Percentiles rank a stretch among this genome's conserved stretches.
phyloP scores from a whole-genome alignment of 768 basidiomycete species.

The Rhodotorula diobovata region DNA sequence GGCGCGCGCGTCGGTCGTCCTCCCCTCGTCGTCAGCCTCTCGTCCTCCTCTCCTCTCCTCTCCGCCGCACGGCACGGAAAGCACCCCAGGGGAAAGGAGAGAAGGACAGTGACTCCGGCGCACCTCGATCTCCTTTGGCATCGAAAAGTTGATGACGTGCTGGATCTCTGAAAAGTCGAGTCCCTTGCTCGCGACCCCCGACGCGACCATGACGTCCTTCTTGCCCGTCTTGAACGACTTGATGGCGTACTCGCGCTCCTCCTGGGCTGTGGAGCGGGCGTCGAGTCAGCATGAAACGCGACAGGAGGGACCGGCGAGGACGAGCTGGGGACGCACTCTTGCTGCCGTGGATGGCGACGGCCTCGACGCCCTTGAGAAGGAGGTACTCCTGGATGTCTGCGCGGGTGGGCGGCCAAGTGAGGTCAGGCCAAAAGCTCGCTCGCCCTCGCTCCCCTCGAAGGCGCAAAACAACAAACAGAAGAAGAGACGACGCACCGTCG shows the following conservation, averaged over 20 bases:
- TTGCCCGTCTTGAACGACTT: constrained; percentile 94
- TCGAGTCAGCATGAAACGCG: not conserved
- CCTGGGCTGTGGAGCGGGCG: constrained; percentile 73
- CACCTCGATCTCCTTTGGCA: constrained; percentile 96
- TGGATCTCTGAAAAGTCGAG: constrained; percentile 98
- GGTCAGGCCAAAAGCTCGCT: too few species aligned
- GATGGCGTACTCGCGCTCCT: constrained; percentile 98
- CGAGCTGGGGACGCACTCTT: constrained; percentile 63
- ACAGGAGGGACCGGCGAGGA: not conserved
- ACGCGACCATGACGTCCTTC: constrained; percentile 99
- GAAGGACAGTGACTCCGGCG: not conserved
- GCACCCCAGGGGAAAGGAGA: too few species aligned
- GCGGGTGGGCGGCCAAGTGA: not conserved
- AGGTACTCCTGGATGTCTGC: constrained; percentile 97
- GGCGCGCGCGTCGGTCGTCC: too few species aligned
- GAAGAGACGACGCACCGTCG: constrained; percentile 61
- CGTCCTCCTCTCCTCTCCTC: not conserved
- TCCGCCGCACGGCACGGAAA: too few species aligned
- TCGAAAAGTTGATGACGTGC: constrained; percentile 97
- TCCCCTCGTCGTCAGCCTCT: not conserved
- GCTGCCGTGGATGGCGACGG: constrained; percentile 96
- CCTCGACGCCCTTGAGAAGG: constrained; percentile 92
- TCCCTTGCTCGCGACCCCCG: constrained; percentile 94
- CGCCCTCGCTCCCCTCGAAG: too few species aligned
- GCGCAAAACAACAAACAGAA: not conserved